phyloP scores from a whole-genome alignment of 139 green algal genomes.

The Mesotaenium endlicherianum region DNA sequence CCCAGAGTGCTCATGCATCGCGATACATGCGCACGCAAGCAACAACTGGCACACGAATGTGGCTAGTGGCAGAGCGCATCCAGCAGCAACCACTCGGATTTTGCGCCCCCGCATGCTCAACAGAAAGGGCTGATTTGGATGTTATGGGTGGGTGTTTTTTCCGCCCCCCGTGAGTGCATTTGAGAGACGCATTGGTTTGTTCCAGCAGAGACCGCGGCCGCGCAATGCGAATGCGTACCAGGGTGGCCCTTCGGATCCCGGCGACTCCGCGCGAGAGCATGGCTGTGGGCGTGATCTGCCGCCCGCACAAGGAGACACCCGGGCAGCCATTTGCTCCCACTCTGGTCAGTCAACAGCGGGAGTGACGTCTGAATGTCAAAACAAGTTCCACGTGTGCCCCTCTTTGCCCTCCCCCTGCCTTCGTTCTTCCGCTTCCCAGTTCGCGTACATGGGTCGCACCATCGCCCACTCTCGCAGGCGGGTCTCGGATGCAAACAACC shows the following conservation, averaged over 20 bases:
- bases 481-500: neutral
- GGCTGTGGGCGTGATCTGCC: conserved; percentile 47
- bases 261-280: conserved; percentile 51
- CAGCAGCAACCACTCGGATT: too few relatives aligned
- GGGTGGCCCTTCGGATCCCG: conserved; percentile 38
- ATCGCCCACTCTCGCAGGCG: neutral
- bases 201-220: too few relatives aligned
- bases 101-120: too few relatives aligned
- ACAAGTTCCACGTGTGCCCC: neutral
- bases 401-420: neutral
- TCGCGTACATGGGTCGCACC: neutral
- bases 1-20: too few relatives aligned
- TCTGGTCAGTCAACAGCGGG: neutral
- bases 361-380: neutral
- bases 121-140: too few relatives aligned
- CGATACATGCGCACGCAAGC: too few relatives aligned
- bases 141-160: too few relatives aligned
- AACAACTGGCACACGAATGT: too few relatives aligned
- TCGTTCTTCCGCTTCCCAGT: neutral
- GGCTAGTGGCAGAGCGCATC: too few relatives aligned
- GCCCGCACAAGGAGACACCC: neutral
- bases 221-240: too few relatives aligned
- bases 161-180: too few relatives aligned
- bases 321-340: neutral
- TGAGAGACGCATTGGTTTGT: too few relatives aligned